Conservation (phyloP, 1,284 basidiomycete genomes). For the Sphagnurus paluster region DNA sequence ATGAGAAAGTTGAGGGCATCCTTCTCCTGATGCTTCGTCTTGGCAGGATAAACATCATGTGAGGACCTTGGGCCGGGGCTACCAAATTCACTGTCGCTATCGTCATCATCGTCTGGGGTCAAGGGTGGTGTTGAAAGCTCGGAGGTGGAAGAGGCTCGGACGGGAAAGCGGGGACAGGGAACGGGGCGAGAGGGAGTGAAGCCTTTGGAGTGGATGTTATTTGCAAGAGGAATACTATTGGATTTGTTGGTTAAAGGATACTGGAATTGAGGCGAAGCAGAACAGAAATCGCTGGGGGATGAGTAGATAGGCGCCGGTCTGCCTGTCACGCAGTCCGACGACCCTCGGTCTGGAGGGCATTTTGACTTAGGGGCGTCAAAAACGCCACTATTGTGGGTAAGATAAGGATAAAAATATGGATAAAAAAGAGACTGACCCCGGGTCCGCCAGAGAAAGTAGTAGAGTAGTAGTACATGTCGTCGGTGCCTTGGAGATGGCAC, state of each 20-base stretch:
- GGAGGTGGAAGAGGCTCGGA: slow-evolving; percentile 34
- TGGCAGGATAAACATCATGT: slow-evolving; percentile 20
- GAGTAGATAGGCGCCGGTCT: slow-evolving; percentile 66
- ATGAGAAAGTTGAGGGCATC: slow-evolving; percentile 76
- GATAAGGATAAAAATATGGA: slow-evolving; percentile 15
- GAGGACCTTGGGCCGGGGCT: slow-evolving; percentile 22
- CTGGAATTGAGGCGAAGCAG: slow-evolving; percentile 35
- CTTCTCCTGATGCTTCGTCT: slow-evolving; percentile 41
- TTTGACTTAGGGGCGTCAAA: slow-evolving; percentile 84
- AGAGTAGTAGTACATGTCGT: slow-evolving; percentile 84
- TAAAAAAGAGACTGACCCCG: slow-evolving; percentile 52
- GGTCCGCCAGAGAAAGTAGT: slow-evolving; percentile 88
- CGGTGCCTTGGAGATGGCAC: slow-evolving; percentile 75
- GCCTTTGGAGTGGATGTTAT: slow-evolving; percentile 9
- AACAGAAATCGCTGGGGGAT: slow-evolving; percentile 31
- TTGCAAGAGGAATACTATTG: slow-evolving; percentile 6
- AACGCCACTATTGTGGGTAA: slow-evolving; percentile 65
- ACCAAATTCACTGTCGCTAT: slow-evolving; percentile 41
- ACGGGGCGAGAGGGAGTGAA: slow-evolving; percentile 21
- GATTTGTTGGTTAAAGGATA: slow-evolving; percentile 11
- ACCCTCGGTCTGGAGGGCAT: slow-evolving; percentile 92
- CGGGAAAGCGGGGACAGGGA: slow-evolving; percentile 44
- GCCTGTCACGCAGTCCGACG: slow-evolving; percentile 91
- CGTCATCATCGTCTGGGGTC: slow-evolving; percentile 54
- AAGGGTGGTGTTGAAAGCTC: slow-evolving; percentile 61